Evolutionary conservation across 768 basidiomycete genomes (phyloP).

Genomic region (Lyophyllum semitale): DNA sequence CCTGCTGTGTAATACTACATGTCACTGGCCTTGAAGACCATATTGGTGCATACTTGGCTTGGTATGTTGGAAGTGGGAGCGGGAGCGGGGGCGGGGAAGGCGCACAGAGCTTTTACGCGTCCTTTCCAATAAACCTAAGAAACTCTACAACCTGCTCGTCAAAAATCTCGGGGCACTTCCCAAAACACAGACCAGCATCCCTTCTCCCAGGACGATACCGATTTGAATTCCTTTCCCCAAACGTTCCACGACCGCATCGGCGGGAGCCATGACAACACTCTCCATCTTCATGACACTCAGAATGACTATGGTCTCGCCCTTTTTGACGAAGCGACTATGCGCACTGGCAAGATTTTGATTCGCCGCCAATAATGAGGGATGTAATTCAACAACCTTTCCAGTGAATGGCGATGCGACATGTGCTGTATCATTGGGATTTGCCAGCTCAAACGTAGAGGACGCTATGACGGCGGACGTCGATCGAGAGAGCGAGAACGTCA

Average conservation of each 20-base stretch:
- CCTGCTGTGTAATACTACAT: too few relatives aligned
- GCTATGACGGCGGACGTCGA: conserved; percentile 29
- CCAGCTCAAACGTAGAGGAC: conserved; percentile 31
- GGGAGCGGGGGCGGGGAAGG: too few relatives aligned
- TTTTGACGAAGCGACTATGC: conserved; percentile 22
- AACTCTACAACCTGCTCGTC: conserved; percentile 3
- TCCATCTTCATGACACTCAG: conserved; percentile 47
- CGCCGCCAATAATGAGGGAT: conserved; percentile 25
- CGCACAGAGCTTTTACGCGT: too few relatives aligned
- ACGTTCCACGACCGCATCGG: conserved; percentile 29
- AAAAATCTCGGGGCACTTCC: background rate
- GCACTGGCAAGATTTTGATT: background rate
- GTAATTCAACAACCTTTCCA: conserved; percentile 39
- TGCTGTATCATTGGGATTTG: conserved; percentile 30
- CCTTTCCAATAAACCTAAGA: background rate
- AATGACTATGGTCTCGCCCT: conserved; percentile 34
- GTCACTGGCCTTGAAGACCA: too few relatives aligned
- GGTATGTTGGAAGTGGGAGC: too few relatives aligned
- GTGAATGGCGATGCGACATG: conserved; percentile 36
- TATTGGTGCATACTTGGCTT: too few relatives aligned
- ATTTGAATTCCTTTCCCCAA: conserved; percentile 32
- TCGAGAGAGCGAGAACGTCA: conserved; percentile 33
- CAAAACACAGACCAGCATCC: conserved; percentile 33
- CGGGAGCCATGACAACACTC: conserved; percentile 28
- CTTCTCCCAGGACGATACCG: conserved; percentile 35